phyloP scores from a whole-genome alignment of 768 basidiomycete genomes.

The Amanita thiersii region DNA sequence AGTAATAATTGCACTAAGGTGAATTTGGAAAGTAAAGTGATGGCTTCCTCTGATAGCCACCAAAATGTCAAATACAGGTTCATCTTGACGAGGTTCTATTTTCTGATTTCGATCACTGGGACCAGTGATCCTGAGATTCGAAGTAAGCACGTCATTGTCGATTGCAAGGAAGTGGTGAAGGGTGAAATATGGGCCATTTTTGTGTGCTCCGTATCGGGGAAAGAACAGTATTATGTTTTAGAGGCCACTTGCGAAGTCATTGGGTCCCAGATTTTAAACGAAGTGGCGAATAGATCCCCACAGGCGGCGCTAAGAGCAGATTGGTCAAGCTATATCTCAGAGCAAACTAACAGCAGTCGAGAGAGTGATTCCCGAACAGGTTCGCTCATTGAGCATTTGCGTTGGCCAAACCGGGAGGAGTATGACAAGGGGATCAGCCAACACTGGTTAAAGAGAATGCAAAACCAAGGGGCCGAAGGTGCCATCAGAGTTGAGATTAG shows the following conservation, averaged over 20 bases:
- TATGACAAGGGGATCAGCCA: constrained; percentile 62
- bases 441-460: constrained; percentile 46
- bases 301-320: constrained; percentile 38
- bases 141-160: constrained; percentile 30
- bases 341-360: constrained; percentile 6
- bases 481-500: constrained; percentile 40
- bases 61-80: constrained; percentile 36
- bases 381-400: constrained; percentile 33
- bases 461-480: constrained; percentile 33
- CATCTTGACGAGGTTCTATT: constrained; percentile 55
- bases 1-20: constrained; percentile 50
- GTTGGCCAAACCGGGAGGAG: constrained; percentile 67
- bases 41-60: background rate
- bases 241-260: constrained; percentile 71
- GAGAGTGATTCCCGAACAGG: constrained; percentile 4
- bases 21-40: constrained; percentile 10
- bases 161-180: constrained; percentile 43
- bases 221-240: constrained; percentile 45
- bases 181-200: constrained; percentile 57
- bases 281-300: background rate
- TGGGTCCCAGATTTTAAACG: constrained; percentile 30
- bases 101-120: constrained; percentile 45
- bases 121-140: constrained; percentile 16
- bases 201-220: constrained; percentile 15
- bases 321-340: constrained; percentile 54